Evolutionary conservation across 257 asterid genomes (phyloP), one percentile per base, ranked within the genome.

Genomic region (Solanum etuberosum): DNA sequence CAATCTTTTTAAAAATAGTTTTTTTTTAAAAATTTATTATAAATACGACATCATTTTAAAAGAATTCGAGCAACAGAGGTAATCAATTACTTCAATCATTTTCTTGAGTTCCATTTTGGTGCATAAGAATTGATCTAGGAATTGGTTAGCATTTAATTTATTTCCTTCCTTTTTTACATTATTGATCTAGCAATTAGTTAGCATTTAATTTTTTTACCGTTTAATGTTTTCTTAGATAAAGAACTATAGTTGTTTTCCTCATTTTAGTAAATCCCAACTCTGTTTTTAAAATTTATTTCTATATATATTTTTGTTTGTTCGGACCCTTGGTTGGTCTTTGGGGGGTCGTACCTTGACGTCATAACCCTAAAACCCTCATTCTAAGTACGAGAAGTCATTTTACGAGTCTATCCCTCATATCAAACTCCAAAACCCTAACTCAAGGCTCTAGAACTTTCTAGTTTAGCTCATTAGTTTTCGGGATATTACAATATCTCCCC

Each of bases 1-100:
- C 3, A 7, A 21, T 16, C 9, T 16, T 8, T 21, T 8, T 57
- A 0, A 20, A 4, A 23, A 4, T 1, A 4, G 0, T 0, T 9
- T 23, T 15, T 59, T 4, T 1, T 1, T 1, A 23, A 59, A 61
- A 2, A 10, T 11, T 25, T 61, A 6, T 15, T 3, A 23, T 23
- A 3, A 59, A 10, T 59, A 3, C 1, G 0, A 59, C 1, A 61
- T 61, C 3, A 61, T 23, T 23, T 61, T 9, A 8, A 59, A 23
- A 51, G 23, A 51, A 51, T 9, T 23, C 31, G 29, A 61, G 5
- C 15, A 23, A 61, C 15, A 61, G 9, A 10, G 25, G 13, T 9
- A 23, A 61, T 10, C 1, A 23, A 6, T 23, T 59, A 9, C 68
- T 23, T 9, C 29, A 59, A 59, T 23, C 29, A 59, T 59, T 59